Conservation (phyloP, 2,329 filamentous ascomycete genomes). For the Drechslera avenae region DNA sequence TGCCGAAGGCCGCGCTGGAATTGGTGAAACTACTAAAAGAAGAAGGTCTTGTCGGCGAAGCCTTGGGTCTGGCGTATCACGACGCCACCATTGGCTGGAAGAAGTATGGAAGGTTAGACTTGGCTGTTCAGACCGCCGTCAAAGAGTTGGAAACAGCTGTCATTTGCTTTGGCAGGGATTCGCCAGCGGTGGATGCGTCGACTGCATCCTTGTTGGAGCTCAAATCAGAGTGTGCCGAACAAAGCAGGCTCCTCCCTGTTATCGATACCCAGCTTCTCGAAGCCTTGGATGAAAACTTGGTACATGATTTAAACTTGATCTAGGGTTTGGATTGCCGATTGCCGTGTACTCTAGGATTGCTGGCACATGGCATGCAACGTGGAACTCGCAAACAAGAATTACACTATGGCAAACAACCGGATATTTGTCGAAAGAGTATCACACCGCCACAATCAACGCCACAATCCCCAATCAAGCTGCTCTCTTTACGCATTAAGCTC, state of each 20-base stretch:
- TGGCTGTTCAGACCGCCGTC: conserved; percentile 14
- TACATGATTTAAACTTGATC: not conserved
- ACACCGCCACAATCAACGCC: too few relatives aligned
- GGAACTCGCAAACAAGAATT: too few relatives aligned
- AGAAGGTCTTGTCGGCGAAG: conserved; percentile 25
- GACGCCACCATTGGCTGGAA: conserved; percentile 23
- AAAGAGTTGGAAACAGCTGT: conserved; percentile 20
- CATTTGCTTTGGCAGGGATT: conserved; percentile 18
- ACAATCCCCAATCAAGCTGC: too few relatives aligned
- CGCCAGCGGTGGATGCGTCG: conserved; percentile 14
- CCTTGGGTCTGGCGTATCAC: conserved; percentile 26
- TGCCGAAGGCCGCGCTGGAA: conserved; percentile 21
- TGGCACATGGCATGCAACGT: too few relatives aligned
- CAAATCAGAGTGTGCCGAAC: not conserved
- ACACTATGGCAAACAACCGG: too few relatives aligned
- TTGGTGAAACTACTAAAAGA: conserved; percentile 20
- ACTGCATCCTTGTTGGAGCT: conserved; percentile 9
- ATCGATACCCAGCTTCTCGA: not conserved
- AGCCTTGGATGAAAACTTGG: not conserved
- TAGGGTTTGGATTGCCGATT: too few relatives aligned
- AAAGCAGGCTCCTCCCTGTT: not conserved
- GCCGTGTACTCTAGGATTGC: too few relatives aligned
- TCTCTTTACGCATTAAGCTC: too few relatives aligned
- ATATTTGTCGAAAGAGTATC: too few relatives aligned
- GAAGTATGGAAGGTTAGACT: conserved; percentile 19